Base-by-base conservation (phyloP, 2,329 filamentous ascomycete genomes). In the Botrytis hyacinthi region DNA sequence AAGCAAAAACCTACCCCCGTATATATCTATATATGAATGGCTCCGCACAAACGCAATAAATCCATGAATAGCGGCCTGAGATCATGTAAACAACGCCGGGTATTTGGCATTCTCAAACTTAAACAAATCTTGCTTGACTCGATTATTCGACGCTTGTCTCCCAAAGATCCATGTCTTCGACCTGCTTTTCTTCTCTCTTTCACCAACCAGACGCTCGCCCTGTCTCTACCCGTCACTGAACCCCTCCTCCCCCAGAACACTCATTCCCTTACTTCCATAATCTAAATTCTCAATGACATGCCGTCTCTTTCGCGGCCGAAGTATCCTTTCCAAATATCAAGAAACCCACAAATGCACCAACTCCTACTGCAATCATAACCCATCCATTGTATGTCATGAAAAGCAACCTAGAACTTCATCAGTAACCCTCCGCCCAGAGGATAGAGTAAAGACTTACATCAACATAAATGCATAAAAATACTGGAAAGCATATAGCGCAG, bases 351-450 rank as follows among this genome's bases (percentile, higher is more conserved):
- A 97, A 97, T 0, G 95, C 95, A 26, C 96, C 96, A 16, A 97
- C 85, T 0, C 92, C 92, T 26, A 98, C 95, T 4, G 95, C 89
- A 77, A 97, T 83, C 96, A 99, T 99, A 78, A 99, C 91, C 91
- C 93, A 97, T 73, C 96, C 96, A 80, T 99, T 99, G 84, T 99
- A 99, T n/a, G 96, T 99, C 96, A 99, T 99, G 84, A 99, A 99
- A 35, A 99, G 84, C 75, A 99, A 87, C 96, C 95, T 98, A 74
- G 35, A 70, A 48, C 68, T 61, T 40, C 12, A n/a, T 73, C 72
- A 62, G 66, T 71, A 7, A 54, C 20, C 46, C 44, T 29, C 29
- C 59, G 8, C 46, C 6, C 18, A 72, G 16, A 63, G 3, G 44
- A 63, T 14, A 42, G 22, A 26, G 10, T 20, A 7, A 74, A 42